Base-by-base conservation (phyloP, 768 basidiomycete genomes). In the Phaeotremella skinneri region DNA sequence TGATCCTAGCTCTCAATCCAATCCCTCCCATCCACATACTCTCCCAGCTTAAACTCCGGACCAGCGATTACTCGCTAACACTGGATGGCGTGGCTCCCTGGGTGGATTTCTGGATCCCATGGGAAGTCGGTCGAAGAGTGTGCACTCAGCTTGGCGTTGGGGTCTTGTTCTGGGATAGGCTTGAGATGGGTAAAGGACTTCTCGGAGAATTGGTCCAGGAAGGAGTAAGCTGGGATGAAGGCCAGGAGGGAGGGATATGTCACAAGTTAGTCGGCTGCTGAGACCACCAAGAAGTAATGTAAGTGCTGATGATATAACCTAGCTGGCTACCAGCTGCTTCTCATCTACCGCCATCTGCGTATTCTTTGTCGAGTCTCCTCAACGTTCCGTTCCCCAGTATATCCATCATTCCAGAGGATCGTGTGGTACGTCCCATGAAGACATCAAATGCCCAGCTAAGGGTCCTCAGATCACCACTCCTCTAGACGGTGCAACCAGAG, bases 161-260 rank as follows among this genome's bases (percentile, higher is more conserved):
- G 3, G 41, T 47, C 27, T 34, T 70, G 32, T 70, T 70, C 54
- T 59, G 55, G 50, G 49, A 53, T 7, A 45, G 51, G n/a, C 23
- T 9, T 6, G 52, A 59, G 25, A 20, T 37, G 3, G 41, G 45
- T 2, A 60, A 49, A 37, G 68, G 68, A 3, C 48, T 70, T 23
- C 26, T 70, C 17, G 52, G 62, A 4, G 30, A 55, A 3, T 23
- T 20, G 7, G 58, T 61, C 6, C 53, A 54, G 16, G 23, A 60
- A 4, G 51, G 55, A 21, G 42, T 64, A 13, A 70, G 68, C 51
- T 70, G 68, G 68, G 68, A 70, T 41, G 68, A 70, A 25, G 58
- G 54, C 17, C 6, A 14, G 9, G 43, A 45, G 6, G 52, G 55
- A 3, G 25, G 30, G 16, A 50, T 67, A 0, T 63, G 60, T 14